Evolutionary conservation across 352 stramenopile species (phyloP).

Genomic region (Phytophthora pini): DNA sequence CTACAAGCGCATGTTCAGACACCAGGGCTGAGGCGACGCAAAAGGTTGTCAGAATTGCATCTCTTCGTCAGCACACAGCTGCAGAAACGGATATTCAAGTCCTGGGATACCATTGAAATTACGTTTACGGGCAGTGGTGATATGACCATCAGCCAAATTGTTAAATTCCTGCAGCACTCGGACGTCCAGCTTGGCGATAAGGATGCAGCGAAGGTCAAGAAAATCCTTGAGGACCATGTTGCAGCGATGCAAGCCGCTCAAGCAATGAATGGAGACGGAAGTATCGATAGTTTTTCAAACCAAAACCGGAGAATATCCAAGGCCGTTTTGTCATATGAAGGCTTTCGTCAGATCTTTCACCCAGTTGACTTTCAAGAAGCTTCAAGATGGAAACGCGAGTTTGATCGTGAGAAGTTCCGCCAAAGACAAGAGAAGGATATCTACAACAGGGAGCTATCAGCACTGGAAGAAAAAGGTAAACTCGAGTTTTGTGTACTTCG

Average conservation of each 20-base stretch:
- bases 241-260: conserved; percentile 17
- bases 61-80: conserved; percentile 70
- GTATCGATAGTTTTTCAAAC: conserved; percentile 4
- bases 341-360: conserved; percentile 73
- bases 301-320: conserved; percentile 22
- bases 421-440: conserved; percentile 74
- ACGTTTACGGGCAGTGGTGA: conserved; percentile 69
- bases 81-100: conserved; percentile 70
- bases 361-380: conserved; percentile 54
- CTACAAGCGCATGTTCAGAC: conserved; percentile 25
- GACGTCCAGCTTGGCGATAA: conserved; percentile 65
- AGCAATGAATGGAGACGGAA: conserved; percentile 8
- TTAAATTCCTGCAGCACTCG: conserved; percentile 76
- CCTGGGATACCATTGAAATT: conserved; percentile 79
- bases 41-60: conserved; percentile 68
- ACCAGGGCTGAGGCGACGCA: conserved; percentile 58
- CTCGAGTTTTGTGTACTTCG: neutral
- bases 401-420: conserved; percentile 65
- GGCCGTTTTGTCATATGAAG: conserved; percentile 61
- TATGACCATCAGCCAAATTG: conserved; percentile 68
- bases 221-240: conserved; percentile 65
- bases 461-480: conserved; percentile 73
- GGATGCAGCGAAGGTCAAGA: conserved; percentile 64
- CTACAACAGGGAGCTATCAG: conserved; percentile 66
- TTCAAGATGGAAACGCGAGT: conserved; percentile 68